phyloP scores from a whole-genome alignment of 1,284 basidiomycete species.

The Fomitopsis palustris region DNA sequence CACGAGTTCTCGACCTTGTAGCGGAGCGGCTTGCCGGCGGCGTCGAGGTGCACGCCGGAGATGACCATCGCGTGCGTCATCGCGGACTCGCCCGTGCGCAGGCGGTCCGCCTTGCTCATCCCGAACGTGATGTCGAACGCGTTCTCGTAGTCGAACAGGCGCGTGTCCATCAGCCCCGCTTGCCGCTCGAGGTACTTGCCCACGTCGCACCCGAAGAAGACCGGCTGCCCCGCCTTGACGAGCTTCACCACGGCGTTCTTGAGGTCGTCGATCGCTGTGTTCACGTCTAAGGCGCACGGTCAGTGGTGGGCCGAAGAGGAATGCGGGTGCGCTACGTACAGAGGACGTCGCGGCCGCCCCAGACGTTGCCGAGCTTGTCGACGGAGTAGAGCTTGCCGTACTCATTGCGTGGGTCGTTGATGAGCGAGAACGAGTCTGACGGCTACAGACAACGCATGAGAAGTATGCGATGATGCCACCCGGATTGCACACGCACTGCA shows the following conservation, averaged over 20 bases:
- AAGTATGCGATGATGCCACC: no score
- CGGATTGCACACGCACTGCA: conserved; percentile 43
- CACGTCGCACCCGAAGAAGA: conserved; percentile 94
- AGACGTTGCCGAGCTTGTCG: conserved; percentile 89
- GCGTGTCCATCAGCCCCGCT: conserved; percentile 83
- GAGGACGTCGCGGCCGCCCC: conserved; percentile 78
- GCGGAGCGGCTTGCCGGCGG: conserved; percentile 69
- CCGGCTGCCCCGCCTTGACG: conserved; percentile 87
- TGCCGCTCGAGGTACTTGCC: conserved; percentile 72
- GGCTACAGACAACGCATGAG: conserved; percentile 27
- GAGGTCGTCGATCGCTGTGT: conserved; percentile 79
- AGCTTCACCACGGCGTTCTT: conserved; percentile 80
- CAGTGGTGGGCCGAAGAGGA: neutral
- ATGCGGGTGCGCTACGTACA: conserved; percentile 48
- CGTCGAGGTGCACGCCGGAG: conserved; percentile 85
- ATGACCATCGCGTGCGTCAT: conserved; percentile 98
- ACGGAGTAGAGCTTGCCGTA: conserved; percentile 89
- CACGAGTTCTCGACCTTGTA: conserved; percentile 97
- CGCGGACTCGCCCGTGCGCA: conserved; percentile 77
- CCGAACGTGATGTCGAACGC: conserved; percentile 57
- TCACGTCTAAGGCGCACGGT: conserved; percentile 65
- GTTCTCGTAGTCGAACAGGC: conserved; percentile 76
- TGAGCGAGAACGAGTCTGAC: conserved; percentile 81
- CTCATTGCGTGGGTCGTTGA: conserved; percentile 90
- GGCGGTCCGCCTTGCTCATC: conserved; percentile 80